Evolutionary conservation across 1,139 yeast species (phyloP), one percentile per base, ranked within the genome.

Genomic region (Wickerhamomyces sp.): DNA sequence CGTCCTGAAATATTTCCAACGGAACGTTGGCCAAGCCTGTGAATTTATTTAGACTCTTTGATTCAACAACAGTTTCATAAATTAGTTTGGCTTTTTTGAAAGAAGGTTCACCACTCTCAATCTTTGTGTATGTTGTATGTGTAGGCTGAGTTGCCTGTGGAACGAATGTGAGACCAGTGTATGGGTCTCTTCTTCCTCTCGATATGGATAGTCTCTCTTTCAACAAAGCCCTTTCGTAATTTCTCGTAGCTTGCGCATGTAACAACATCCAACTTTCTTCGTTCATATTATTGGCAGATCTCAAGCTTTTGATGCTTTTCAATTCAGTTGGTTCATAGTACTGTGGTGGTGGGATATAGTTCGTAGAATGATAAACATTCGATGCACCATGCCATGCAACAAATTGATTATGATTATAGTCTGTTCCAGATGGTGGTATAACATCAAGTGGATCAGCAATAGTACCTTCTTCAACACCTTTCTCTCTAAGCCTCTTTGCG

Each of bases 201-300:
- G 61, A 43, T 34, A 63, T 62, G 63, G 67, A 50, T 5, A 72
- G 59, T 37, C 75, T 75, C 37, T 75, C 78, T 39, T 78, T 78
- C 23, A 71, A 61, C 32, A 88, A 59, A 38, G 71, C 70, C 23
- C 73, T 63, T 57, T 88, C 89, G 57, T 74, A 85, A 37, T 76
- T 76, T 42, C 81, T 68, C 6, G 89, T 78, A 23, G 93, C 82
- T 16, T 70, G 61, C 0, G 96, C 95, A 47, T 87, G 88, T 54
- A 86, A 91, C 49, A 75, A 75, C 64, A 87, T 73, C 96, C 97
- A 91, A 35, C 85, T 78, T 22, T 80, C 83, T 45, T 85, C 88
- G 13, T 78, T 71, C 30, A 72, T 56, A 24, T 61, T 57, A 15
- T 57, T 55, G 39, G 65, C 49, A 42, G 64, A 37, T 53, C 55